A percentile compares a stretch with the other conserved stretches of the same genome.
Conservation (phyloP, 345 rosid species). For the Lumnitzera littorea region DNA sequence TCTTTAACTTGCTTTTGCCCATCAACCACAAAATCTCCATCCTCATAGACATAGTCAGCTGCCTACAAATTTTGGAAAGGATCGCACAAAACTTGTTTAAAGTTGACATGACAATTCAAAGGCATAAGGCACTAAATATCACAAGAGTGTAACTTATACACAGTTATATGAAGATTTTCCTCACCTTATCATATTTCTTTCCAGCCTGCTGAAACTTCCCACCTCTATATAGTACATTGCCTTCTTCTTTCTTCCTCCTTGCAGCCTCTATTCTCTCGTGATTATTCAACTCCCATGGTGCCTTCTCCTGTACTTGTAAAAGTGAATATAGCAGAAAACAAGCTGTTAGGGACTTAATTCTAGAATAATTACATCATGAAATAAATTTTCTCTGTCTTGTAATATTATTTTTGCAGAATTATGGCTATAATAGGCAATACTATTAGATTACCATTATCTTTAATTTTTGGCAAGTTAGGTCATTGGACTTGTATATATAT, state of each 20-base stretch:
- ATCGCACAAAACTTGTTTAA: no score
- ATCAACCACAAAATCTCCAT: slow-evolving; percentile 31
- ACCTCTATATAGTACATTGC: slow-evolving; percentile 38
- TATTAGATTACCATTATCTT: no score
- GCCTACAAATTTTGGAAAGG: slow-evolving; percentile 23
- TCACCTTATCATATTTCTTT: slow-evolving; percentile 54
- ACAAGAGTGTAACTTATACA: neutral
- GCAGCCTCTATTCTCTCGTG: slow-evolving; percentile 44
- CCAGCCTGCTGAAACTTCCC: slow-evolving; percentile 46
- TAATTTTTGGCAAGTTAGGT: no score
- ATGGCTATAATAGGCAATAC: no score
- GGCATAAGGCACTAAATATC: neutral
- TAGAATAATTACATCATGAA: neutral
- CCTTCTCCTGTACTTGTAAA: slow-evolving; percentile 28
- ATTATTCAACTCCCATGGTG: slow-evolving; percentile 39
- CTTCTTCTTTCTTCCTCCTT: slow-evolving; percentile 47
- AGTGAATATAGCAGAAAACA: neutral
- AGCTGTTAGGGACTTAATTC: neutral
- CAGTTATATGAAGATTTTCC: neutral
- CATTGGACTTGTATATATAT: no score
- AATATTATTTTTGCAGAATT: no score
- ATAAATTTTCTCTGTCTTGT: no score
- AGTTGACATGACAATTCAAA: no score
- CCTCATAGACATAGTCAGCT: slow-evolving; percentile 38
- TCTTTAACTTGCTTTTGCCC: slow-evolving; percentile 34